Base-by-base conservation (phyloP, 768 basidiomycete genomes). In the Kwoniella mangroviensis region DNA sequence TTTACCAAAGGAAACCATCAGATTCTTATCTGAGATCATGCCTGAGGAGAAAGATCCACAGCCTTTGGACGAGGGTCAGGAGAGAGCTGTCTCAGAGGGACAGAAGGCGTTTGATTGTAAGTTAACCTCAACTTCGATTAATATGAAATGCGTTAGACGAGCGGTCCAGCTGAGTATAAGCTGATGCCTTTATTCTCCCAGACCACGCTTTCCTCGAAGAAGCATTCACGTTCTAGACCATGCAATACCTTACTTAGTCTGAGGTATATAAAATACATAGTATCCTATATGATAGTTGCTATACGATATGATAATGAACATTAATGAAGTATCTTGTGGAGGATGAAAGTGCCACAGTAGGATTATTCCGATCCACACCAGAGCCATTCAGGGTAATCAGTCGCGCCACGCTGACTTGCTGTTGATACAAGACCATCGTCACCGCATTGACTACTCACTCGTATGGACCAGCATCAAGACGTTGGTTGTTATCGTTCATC, bases 21-120 rank as follows among this genome's bases (percentile, higher is more conserved):
- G 91, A 15, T 98, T 94, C 83, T 85, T 98, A 71, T 87, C 88
- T 42, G 88, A 92, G 78, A 90, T 88, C 57, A 91, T 98, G 88
- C 94, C 95, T 0, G 84, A 81, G 57, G 82, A 67, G 34, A 17
- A 76, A 10, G 40, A 55, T 7, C 67, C 60, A 0, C 73, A 24
- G 12, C 55, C 21, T 19, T 26, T 65, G 3, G 74, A 65, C 28
- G 69, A 71, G 34, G 78, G 71, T 28, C 57, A 65, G 40, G 68
- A 57, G 17, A 70, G 72, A 12, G 61, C 49, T 3, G 51, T 55
- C 0, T 52, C 51, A 34, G 53, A 41, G 28, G 57, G 57, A 6
- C 62, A 67, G 13, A 49, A 63, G 56, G 68, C 62, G 17, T 73
- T 74, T 62, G 78, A 82, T 51, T 76, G 75, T 75, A 59, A 77